A percentile compares a stretch with the other conserved stretches of the same genome.
Conservation (phyloP, 257 asterid species). For the Pogostemon cablin region DNA sequence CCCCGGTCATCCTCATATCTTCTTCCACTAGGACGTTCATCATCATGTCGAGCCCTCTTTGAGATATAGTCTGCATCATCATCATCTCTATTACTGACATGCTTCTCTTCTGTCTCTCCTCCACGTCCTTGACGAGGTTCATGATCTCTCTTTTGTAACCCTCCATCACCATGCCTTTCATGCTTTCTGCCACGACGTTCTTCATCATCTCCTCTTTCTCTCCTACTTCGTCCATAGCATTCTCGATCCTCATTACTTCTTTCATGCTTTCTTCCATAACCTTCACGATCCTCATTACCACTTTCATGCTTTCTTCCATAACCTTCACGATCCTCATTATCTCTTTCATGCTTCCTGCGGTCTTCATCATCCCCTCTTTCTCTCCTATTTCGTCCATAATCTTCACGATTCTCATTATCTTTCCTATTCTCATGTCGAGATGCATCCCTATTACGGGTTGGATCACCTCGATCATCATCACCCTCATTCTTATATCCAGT, state of each 20-base stretch:
- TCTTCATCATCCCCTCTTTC: conserved; percentile 52
- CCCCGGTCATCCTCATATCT: conserved; percentile 54
- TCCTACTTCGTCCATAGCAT: conserved; percentile 44
- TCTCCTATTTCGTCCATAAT: conserved; percentile 45
- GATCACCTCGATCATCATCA: background rate
- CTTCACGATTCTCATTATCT: conserved; percentile 15
- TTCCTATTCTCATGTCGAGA: background rate
- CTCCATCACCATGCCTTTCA: conserved; percentile 61
- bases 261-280: conserved; percentile 32
- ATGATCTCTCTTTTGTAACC: conserved; percentile 42
- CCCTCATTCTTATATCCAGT: conserved; percentile 19
- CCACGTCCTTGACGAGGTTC: conserved; percentile 37
- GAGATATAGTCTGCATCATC: conserved; percentile 47
- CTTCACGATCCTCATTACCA: conserved; percentile 38
- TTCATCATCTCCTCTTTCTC: conserved; percentile 49
- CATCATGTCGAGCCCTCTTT: conserved; percentile 66
- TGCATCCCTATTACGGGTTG: background rate
- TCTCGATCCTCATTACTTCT: conserved; percentile 43
- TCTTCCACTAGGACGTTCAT: conserved; percentile 52
- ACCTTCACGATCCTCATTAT: conserved; percentile 49
- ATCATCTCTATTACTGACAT: conserved; percentile 44
- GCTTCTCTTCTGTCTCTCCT: conserved; percentile 46
- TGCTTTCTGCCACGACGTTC: conserved; percentile 51
- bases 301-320: conserved; percentile 28
- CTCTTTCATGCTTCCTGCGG: conserved; percentile 53